Evolutionary conservation across 495 filamentous ascomycete species (phyloP), one percentile per base, ranked within the genome.

Genomic region (Glonium stellatum): DNA sequence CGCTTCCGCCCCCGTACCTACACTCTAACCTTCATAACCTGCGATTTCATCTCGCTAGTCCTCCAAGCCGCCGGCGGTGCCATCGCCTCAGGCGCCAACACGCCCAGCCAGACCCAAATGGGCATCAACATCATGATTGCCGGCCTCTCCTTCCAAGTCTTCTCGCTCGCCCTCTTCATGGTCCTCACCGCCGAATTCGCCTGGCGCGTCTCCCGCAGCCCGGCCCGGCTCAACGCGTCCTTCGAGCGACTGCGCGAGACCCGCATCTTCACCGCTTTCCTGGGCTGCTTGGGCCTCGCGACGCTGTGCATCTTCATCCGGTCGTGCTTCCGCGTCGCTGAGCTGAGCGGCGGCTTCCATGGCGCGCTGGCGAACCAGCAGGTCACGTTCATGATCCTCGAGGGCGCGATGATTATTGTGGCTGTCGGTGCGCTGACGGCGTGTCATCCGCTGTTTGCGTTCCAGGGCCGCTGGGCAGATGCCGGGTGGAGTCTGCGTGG

Each of bases 91-190:
- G 68, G 71, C 5, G 73, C 76, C 47, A 13, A 42, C 8, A 59
- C 64, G 5, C 76, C 76, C 1, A 70, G 78, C 60, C 54, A 68
- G 19, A 41, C 69, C 49, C 50, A 57, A 8, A 22, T 52, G 0
- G 85, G 85, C 18, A 77, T 79, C 68, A 71, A 84, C 70, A 82
- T 84, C 70, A 84, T 88, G 80, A 76, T 87, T 48, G 82, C 81
- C 0, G 85, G 85, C 31, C 73, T 88, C 0, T 55, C 75, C 23
- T 78, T 78, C 63, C 80, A 87, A 68, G 77, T 82, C 42, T 41
- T 79, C 53, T 76, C 75, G 4, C 63, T 86, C 25, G 62, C 67
- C 0, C 54, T 79, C n/a, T 86, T 83, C 75, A 74, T 79, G 5
- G 46, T 60, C 11, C 68, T 84, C 10, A 75, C 71, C 11, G 63